Evolutionary conservation across 805 yeast genomes (phyloP).

Genomic region (Tanozyma kutaoensis): DNA sequence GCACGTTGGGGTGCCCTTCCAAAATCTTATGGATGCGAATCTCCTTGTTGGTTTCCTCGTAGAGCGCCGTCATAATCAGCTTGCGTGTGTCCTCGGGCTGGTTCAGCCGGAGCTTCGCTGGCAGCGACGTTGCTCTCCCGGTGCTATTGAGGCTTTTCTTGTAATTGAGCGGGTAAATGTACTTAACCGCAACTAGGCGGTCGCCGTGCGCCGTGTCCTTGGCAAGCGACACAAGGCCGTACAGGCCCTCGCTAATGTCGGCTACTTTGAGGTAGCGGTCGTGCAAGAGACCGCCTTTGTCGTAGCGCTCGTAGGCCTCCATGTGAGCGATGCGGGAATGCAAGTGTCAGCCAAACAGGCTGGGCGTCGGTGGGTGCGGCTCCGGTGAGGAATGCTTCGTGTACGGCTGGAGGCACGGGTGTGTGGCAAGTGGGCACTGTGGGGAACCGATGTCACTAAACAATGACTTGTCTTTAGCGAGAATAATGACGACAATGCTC

Average conservation of each 20-base stretch:
- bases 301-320: slow-evolving; percentile 27
- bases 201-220: slow-evolving; percentile 40
- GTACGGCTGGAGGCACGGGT: too few relatives aligned
- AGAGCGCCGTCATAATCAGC: slow-evolving; percentile 16
- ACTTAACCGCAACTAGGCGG: slow-evolving; percentile 71
- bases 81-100: slow-evolving; percentile 1
- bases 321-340: too few relatives aligned
- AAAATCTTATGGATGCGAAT: slow-evolving; percentile 50
- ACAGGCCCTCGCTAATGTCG: slow-evolving; percentile 83
- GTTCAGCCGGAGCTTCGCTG: slow-evolving; percentile 17
- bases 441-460: too few relatives aligned
- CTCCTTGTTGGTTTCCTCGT: slow-evolving; percentile 55
- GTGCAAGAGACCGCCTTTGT: slow-evolving; percentile 34
- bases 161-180: slow-evolving; percentile 50
- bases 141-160: slow-evolving; percentile 8
- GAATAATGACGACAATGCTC: too few relatives aligned
- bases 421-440: too few relatives aligned
- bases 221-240: slow-evolving; percentile 84
- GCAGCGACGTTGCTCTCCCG: slow-evolving; percentile 19
- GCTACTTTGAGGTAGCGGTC: slow-evolving; percentile 54
- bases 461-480: too few relatives aligned
- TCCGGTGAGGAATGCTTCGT: too few relatives aligned
- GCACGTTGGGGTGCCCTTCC: slow-evolving; percentile 36
- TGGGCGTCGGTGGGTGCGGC: too few relatives aligned
- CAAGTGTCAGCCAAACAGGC: too few relatives aligned